These are phyloP conservation scores for Solanum hybrid DNA, from an alignment of 305 asterid genomes.

Conservation along the genomic window DNA sequence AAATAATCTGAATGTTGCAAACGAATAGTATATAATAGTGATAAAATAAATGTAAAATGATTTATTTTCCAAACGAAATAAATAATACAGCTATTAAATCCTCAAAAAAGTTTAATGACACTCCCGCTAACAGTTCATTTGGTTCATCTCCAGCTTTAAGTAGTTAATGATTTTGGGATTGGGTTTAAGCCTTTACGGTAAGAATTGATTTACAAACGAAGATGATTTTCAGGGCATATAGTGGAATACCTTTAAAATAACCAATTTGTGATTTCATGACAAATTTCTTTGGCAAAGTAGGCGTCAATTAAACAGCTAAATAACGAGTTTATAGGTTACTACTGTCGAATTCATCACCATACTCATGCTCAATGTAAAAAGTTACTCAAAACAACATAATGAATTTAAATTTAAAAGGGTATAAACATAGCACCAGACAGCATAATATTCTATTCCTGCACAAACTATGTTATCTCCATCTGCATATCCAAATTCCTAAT, in stretches of 20 bases:
- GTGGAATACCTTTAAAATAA: background rate
- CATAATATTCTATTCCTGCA: background rate
- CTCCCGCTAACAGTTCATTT: background rate
- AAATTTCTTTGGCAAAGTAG: background rate
- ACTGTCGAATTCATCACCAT: background rate
- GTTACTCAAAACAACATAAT: background rate
- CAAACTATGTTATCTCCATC: background rate
- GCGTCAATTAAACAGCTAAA: background rate
- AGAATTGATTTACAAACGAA: background rate
- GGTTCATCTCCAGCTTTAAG: background rate
- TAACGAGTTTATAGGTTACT: too few species aligned
- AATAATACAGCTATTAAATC: background rate
- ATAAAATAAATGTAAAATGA: background rate
- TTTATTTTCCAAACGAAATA: background rate
- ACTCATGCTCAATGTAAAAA: background rate
- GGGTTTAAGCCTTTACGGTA: too few species aligned
- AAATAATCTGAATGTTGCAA: background rate
- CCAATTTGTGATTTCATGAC: background rate
- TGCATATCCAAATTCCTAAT: background rate
- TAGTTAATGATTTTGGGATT: background rate
- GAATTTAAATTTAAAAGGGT: background rate
- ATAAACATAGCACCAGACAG: background rate
- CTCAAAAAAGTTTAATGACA: background rate
- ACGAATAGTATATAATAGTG: background rate
- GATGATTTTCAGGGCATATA: background rate